Evolutionary conservation across 1,284 basidiomycete species (phyloP), one percentile per base, ranked within the genome.

Genomic region (Vanrija sp.): DNA sequence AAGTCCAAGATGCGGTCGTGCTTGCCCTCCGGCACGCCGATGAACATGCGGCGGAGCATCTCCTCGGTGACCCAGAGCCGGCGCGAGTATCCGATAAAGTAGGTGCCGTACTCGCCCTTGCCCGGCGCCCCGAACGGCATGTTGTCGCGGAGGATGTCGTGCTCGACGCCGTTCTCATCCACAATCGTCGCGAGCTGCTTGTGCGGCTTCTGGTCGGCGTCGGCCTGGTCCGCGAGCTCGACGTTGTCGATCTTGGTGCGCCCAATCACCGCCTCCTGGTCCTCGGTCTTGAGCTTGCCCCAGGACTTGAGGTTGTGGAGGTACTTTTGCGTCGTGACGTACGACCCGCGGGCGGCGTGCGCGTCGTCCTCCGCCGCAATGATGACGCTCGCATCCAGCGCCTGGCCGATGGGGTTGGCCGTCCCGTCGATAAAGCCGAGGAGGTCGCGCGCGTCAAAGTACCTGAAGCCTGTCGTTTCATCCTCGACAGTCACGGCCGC

Each of bases 141-240:
- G 51, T 59, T 59, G 51, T 59, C 58, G 35, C 58, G 58, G 19
- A 59, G 49, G n/a, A 59, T 59, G 44, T 59, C 58, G 45, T 42
- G 46, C 43, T 51, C 48, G 20, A 19, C 35, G n/a, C 58, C 58
- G 16, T 50, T 9, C 20, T 49, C 41, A 38, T 48, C 51, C 6
- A 23, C 38, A 27, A 59, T 49, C 9, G 51, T 54, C 20, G 25
- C 48, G 18, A 59, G 54, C 54, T 53, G 51, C 51, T 56, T 56
- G 54, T 59, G 58, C 7, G 51, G 49, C 51, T 59, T 59, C 35
- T 59, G 58, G 14, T 37, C 46, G 22, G 41, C 39, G 2, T 38
- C 51, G 5, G 45, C 25, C 48, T 47, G 36, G 41, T 59, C 58
- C 8, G 42, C 38, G 16, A 51, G 49, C 49, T 59, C 54, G 22